Conservation (phyloP, 2,329 filamentous ascomycete species). For the Elsinoe arachidis region DNA sequence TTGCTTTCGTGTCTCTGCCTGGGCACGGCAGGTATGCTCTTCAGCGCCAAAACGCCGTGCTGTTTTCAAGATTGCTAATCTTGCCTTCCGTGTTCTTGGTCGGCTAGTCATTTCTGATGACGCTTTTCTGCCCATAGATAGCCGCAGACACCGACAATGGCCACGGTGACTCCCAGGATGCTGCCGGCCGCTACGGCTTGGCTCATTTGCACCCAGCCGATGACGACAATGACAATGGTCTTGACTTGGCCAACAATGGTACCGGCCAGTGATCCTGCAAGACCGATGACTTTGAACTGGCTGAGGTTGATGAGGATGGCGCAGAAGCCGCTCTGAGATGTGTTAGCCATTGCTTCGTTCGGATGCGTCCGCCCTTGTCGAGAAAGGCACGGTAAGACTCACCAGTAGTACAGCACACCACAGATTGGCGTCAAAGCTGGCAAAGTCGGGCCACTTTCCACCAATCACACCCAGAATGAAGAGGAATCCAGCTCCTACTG, state of each 20-base stretch:
- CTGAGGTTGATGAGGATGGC: conserved; percentile 55
- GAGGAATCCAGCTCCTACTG: conserved; percentile 53
- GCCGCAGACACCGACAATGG: conserved; percentile 26
- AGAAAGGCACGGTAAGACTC: conserved; percentile 11
- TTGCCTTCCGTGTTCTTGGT: not conserved
- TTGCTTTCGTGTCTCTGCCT: not conserved
- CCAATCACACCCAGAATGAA: conserved; percentile 58
- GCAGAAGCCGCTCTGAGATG: conserved; percentile 51
- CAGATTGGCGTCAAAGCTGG: conserved; percentile 35
- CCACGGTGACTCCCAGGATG: conserved; percentile 25
- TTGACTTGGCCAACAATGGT: conserved; percentile 30
- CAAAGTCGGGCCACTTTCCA: conserved; percentile 55
- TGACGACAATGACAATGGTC: conserved; percentile 26
- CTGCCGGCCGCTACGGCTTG: conserved; percentile 23
- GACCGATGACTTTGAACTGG: conserved; percentile 29
- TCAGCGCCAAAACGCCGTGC: no score
- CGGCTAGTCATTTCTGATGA: not conserved
- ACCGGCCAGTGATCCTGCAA: conserved; percentile 27
- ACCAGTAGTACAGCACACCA: conserved; percentile 49
- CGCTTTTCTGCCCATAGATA: conserved; percentile 14
- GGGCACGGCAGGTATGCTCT: no score
- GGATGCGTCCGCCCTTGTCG: conserved; percentile 5
- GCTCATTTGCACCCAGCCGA: conserved; percentile 25
- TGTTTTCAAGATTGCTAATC: not conserved
- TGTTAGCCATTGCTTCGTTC: not conserved